Percentiles rank a stretch among this genome's conserved stretches.
Conservation (phyloP, 2,329 filamentous ascomycete genomes). For the Ophiognomonia clavigignenti-juglandacearum region DNA sequence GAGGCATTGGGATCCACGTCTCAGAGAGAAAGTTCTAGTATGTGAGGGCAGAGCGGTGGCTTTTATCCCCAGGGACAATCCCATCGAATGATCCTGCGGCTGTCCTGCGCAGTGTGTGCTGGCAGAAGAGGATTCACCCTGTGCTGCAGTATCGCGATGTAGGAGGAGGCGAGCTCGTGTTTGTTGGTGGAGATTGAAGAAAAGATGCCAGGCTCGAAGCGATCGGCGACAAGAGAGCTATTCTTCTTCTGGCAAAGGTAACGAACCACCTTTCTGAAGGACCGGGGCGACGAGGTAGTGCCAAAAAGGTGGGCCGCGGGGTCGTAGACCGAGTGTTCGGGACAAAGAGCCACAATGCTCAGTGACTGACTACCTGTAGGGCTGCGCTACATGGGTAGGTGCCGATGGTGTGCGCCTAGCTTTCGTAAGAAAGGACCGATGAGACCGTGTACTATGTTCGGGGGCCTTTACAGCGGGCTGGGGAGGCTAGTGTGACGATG, state of each 20-base stretch:
- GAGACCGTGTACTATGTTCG: no score
- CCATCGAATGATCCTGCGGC: no score
- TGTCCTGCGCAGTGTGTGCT: no score
- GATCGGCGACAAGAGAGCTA: constrained; percentile 1
- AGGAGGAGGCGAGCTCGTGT: no score
- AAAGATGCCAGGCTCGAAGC: background rate
- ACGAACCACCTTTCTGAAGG: background rate
- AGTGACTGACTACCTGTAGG: background rate
- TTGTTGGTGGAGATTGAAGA: background rate
- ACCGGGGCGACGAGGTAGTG: background rate
- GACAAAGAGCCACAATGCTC: background rate
- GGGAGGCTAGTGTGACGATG: no score
- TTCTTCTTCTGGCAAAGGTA: constrained; percentile 10
- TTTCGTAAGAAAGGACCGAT: no score
- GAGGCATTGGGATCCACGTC: constrained; percentile 6
- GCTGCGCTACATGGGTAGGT: background rate
- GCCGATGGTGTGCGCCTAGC: background rate
- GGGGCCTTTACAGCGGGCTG: no score
- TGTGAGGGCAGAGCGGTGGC: no score
- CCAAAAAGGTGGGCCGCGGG: background rate
- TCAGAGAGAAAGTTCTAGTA: constrained; percentile 1
- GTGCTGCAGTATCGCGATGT: no score
- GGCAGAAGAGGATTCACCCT: no score
- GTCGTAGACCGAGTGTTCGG: background rate
- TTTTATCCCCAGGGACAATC: no score